phyloP scores from a whole-genome alignment of 495 filamentous ascomycete species.

The Penicillium ochrochloron region DNA sequence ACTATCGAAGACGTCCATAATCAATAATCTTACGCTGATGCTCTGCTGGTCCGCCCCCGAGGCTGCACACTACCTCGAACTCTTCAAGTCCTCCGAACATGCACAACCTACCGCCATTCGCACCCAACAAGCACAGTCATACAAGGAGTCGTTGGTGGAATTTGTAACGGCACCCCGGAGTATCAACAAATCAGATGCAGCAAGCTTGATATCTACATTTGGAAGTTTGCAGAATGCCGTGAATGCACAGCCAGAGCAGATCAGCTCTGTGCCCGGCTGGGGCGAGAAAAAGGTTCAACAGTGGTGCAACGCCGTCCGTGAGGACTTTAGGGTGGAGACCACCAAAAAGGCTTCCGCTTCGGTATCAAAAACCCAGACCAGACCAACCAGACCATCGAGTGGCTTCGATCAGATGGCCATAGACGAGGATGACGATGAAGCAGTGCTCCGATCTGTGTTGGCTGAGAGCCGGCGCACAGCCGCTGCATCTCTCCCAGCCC shows the following conservation, averaged over 20 bases:
- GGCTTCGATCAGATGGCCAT: slow-evolving; percentile 6
- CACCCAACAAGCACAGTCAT: slow-evolving; percentile 78
- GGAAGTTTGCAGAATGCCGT: slow-evolving; percentile 84
- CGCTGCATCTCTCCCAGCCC: slow-evolving; percentile 9
- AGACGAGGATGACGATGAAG: slow-evolving; percentile 31
- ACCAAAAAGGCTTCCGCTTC: slow-evolving; percentile 59
- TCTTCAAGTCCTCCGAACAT: slow-evolving; percentile 92
- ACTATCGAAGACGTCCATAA: slow-evolving; percentile 82
- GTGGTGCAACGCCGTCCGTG: slow-evolving; percentile 80
- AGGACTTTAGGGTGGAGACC: slow-evolving; percentile 78
- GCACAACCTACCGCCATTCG: slow-evolving; percentile 79
- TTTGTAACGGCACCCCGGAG: slow-evolving; percentile 88
- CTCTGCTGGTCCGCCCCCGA: slow-evolving; percentile 94
- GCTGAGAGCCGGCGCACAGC: slow-evolving; percentile 20
- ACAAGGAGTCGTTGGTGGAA: slow-evolving; percentile 87
- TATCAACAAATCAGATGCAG: slow-evolving; percentile 93
- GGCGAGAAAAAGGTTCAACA: slow-evolving; percentile 90
- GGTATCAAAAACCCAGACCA: slow-evolving; percentile 1
- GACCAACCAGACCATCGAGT: slow-evolving; percentile 6
- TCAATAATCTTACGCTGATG: slow-evolving; percentile 90
- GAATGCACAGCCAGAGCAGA: slow-evolving; percentile 84
- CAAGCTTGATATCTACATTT: slow-evolving; percentile 84
- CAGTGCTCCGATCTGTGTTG: slow-evolving; percentile 25
- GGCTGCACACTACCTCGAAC: slow-evolving; percentile 88
- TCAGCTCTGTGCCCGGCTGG: slow-evolving; percentile 84